Conservation (phyloP, 345 rosid genomes). For the Sisymbrium altissimum region DNA sequence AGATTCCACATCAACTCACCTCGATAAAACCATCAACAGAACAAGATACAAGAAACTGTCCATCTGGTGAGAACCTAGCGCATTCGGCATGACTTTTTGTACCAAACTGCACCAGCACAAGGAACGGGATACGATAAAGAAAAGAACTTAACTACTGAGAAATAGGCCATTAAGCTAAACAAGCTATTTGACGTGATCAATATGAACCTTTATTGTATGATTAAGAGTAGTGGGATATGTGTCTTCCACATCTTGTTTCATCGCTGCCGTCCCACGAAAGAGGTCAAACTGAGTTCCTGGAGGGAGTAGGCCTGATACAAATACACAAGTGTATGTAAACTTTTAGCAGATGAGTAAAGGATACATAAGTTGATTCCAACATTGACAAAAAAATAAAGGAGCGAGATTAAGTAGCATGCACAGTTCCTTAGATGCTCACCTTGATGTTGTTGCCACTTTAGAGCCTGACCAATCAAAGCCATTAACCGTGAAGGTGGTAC, state of each 20-base stretch:
- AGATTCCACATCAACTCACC: constrained; percentile 39
- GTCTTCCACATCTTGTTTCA: constrained; percentile 97
- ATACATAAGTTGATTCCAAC: background rate
- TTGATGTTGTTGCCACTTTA: constrained; percentile 99
- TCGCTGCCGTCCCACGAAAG: constrained; percentile 95
- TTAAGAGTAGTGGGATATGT: constrained; percentile 72
- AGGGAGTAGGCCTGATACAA: constrained; percentile 76
- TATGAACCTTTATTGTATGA: constrained; percentile 83
- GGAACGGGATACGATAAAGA: constrained; percentile 7
- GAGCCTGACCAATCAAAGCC: constrained; percentile 96
- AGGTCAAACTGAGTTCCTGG: constrained; percentile 98
- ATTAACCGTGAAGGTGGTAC: constrained; percentile 97
- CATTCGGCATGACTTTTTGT: constrained; percentile 96
- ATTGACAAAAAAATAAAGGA: background rate
- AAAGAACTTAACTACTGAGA: background rate
- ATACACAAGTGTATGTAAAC: background rate
- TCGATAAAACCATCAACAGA: constrained; percentile 98
- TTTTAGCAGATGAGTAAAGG: background rate
- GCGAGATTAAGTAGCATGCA: background rate
- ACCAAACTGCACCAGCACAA: constrained; percentile 67
- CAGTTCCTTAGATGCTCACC: constrained; percentile 45
- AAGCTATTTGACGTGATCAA: constrained; percentile 23
- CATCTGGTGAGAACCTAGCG: constrained; percentile 93
- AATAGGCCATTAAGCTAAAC: background rate
- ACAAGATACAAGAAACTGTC: constrained; percentile 91